Conservation (phyloP, 495 filamentous ascomycete species). For the Coniosporium apollinis region DNA sequence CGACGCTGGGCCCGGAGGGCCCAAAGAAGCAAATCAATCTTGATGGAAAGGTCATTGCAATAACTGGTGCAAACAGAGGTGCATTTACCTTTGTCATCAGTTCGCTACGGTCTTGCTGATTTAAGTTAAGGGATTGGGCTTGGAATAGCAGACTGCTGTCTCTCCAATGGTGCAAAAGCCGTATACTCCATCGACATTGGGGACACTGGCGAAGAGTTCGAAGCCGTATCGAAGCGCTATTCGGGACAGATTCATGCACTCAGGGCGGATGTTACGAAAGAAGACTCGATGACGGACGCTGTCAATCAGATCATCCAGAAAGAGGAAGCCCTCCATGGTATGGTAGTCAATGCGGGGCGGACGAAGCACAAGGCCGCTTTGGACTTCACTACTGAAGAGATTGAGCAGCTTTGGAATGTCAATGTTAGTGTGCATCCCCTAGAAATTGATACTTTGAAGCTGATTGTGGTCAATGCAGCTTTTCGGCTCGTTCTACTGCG, state of each 20-base stretch:
- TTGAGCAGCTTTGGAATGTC: conserved; percentile 9
- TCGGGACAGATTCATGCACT: conserved; percentile 4
- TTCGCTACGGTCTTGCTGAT: too few relatives aligned
- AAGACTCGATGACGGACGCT: conserved; percentile 6
- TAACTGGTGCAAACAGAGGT: conserved; percentile 4
- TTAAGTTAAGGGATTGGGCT: conserved; percentile 6
- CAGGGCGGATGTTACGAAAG: conserved; percentile 9
- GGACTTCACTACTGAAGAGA: conserved; percentile 12
- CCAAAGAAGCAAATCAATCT: conserved; percentile 1
- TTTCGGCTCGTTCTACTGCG: conserved; percentile 9
- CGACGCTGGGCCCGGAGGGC: too few relatives aligned
- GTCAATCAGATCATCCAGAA: conserved; percentile 6
- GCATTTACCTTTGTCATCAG: too few relatives aligned
- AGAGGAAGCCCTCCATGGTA: conserved; percentile 6
- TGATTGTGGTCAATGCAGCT: too few relatives aligned
- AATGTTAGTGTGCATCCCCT: conserved; percentile 3
- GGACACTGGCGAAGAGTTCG: conserved; percentile 6
- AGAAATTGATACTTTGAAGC: too few relatives aligned
- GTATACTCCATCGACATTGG: conserved; percentile 9
- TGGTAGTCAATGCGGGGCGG: conserved; percentile 9
- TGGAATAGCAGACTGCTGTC: conserved; percentile 8
- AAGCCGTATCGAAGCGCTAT: conserved; percentile 5
- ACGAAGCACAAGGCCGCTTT: conserved; percentile 13
- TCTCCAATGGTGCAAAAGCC: conserved; percentile 6
- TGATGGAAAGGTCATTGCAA: conserved; percentile 4